Evolutionary conservation across 148 eudicot species (phyloP).

Genomic region (Camellia sinensis): DNA sequence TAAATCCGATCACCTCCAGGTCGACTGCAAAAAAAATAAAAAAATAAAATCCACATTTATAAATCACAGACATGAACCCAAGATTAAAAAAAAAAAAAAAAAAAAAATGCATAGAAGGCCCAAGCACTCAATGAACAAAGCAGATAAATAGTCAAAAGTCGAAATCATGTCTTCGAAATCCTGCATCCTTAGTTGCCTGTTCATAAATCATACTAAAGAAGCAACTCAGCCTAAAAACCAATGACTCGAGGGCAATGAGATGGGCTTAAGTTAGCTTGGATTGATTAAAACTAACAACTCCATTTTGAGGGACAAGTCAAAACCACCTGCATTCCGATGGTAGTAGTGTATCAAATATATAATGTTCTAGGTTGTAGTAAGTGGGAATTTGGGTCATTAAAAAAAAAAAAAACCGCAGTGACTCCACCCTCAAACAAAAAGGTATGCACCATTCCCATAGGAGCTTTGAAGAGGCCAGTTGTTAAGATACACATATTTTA

Average conservation of each 20-base stretch:
- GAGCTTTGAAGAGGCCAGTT: not conserved
- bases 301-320: not conserved
- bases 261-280: not conserved
- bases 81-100: not conserved
- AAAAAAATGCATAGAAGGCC: not conserved
- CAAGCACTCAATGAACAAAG: constrained; percentile 1
- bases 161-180: not conserved
- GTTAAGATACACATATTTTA: too few species aligned
- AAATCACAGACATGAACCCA: not conserved
- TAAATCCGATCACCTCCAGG: constrained; percentile 73
- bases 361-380: too few species aligned
- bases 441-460: not conserved
- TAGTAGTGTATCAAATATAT: too few species aligned
- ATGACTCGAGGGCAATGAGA: not conserved
- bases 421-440: not conserved
- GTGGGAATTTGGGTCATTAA: too few species aligned
- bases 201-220: not conserved
- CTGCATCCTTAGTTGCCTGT: not conserved
- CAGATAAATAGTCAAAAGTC: not conserved
- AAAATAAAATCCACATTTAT: constrained; percentile 8
- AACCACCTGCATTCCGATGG: not conserved
- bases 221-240: not conserved
- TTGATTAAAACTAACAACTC: not conserved
- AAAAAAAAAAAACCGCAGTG: too few species aligned
- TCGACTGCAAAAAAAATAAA: constrained; percentile 42